Evolutionary conservation across 306 rosid species (phyloP).

Genomic region (Vigna reflexopilosa): DNA sequence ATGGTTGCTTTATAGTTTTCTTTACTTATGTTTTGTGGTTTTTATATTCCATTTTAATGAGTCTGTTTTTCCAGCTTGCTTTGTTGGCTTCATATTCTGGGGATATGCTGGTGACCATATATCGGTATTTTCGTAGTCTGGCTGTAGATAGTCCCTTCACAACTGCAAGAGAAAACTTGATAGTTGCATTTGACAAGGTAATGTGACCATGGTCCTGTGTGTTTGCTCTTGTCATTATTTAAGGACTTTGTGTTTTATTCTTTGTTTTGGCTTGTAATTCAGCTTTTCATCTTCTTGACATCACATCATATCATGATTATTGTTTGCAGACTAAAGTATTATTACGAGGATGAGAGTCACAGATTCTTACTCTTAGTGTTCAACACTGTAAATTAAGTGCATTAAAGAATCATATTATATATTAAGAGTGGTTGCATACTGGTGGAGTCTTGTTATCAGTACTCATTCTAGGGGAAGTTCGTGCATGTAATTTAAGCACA

Average conservation of each 20-base stretch:
- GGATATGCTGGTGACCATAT: constrained; percentile 77
- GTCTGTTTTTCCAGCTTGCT: constrained; percentile 70
- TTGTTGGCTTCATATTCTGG: constrained; percentile 93
- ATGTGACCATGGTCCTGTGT: not conserved
- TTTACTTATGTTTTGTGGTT: not conserved
- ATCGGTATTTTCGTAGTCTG: constrained; percentile 91
- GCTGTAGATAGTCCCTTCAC: constrained; percentile 89
- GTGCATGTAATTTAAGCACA: not conserved
- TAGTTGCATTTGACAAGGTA: constrained; percentile 97
- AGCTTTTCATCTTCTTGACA: not conserved
- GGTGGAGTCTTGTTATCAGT: not conserved
- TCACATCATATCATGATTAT: constrained; percentile 15
- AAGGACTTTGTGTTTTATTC: not conserved
- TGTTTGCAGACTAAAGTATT: constrained; percentile 17
- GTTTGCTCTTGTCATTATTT: constrained; percentile 4
- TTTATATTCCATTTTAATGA: constrained; percentile 30
- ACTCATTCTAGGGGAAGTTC: not conserved
- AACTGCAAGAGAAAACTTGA: constrained; percentile 91
- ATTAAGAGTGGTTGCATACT: not conserved
- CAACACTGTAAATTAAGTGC: constrained; percentile 14
- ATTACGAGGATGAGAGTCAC: constrained; percentile 17
- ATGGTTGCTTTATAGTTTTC: not conserved
- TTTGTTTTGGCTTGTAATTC: not conserved
- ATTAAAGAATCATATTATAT: not conserved
- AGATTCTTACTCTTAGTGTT: constrained; percentile 1